Conservation (phyloP, 352 stramenopile species). For the Phytophthora ramorum region DNA sequence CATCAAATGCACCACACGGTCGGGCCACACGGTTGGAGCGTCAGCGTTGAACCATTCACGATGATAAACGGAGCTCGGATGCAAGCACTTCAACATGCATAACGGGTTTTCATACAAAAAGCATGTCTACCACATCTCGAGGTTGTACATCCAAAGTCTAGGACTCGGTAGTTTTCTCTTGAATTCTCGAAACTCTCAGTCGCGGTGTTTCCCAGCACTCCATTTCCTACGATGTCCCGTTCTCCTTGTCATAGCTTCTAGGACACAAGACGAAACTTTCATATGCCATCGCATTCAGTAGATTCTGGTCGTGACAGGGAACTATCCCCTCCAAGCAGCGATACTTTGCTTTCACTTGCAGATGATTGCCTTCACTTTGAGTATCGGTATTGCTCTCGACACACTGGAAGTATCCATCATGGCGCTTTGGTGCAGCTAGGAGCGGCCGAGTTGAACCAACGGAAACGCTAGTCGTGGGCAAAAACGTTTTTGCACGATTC, state of each 20-base stretch:
- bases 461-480: neutral
- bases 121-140: too few species aligned
- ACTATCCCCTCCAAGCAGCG: conserved; percentile 23
- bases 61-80: too few species aligned
- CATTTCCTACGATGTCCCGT: neutral
- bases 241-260: neutral
- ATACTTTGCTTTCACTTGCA: neutral
- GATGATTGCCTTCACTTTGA: neutral
- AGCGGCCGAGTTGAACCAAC: conserved; percentile 1
- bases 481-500: conserved; percentile 39
- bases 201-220: too few species aligned
- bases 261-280: neutral
- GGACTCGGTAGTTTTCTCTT: too few species aligned
- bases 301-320: conserved; percentile 29
- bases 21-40: too few species aligned
- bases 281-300: conserved; percentile 29
- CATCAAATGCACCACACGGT: neutral
- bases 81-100: too few species aligned
- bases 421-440: conserved; percentile 37
- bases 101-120: too few species aligned
- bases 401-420: conserved; percentile 64
- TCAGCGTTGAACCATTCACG: neutral
- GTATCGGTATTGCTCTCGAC: conserved; percentile 23
- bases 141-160: too few species aligned
- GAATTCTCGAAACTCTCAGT: too few species aligned